phyloP scores from a whole-genome alignment of 1,139 yeast species.

The Eremothecium coryli region DNA sequence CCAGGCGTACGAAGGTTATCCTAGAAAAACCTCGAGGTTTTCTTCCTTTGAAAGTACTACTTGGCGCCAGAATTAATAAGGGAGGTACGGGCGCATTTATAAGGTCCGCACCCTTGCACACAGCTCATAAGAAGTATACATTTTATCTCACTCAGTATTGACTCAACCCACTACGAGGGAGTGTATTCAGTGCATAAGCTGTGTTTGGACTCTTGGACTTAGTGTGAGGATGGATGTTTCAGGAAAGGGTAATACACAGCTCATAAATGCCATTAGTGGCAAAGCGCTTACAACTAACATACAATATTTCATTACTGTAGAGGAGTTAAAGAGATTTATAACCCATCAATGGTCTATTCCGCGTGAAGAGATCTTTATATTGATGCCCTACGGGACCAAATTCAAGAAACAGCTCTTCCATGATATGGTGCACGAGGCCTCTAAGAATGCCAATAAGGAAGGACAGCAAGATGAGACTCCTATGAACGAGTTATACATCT shows the following conservation, averaged over 20 bases:
- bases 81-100: no score
- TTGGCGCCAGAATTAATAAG: no score
- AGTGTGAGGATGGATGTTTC: no score
- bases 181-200: no score
- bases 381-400: slow-evolving; percentile 58
- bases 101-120: no score
- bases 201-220: no score
- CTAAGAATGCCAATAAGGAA: background rate
- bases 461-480: slow-evolving; percentile 26
- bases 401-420: slow-evolving; percentile 38
- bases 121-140: no score
- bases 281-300: slow-evolving; percentile 28
- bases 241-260: slow-evolving; percentile 18
- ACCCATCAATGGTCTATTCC: slow-evolving; percentile 36
- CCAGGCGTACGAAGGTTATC: no score
- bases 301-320: slow-evolving; percentile 33
- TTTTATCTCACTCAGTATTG: no score
- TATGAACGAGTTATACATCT: slow-evolving; percentile 45
- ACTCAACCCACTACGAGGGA: no score
- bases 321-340: slow-evolving; percentile 41
- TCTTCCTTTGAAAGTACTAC: no score
- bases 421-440: slow-evolving; percentile 26
- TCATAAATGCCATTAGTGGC: slow-evolving; percentile 39
- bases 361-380: slow-evolving; percentile 43
- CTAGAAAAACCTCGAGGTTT: no score